Evolutionary conservation across 2,329 filamentous ascomycete genomes (phyloP), one percentile per base, ranked within the genome.

Genomic region (Aspergillus japonicus): DNA sequence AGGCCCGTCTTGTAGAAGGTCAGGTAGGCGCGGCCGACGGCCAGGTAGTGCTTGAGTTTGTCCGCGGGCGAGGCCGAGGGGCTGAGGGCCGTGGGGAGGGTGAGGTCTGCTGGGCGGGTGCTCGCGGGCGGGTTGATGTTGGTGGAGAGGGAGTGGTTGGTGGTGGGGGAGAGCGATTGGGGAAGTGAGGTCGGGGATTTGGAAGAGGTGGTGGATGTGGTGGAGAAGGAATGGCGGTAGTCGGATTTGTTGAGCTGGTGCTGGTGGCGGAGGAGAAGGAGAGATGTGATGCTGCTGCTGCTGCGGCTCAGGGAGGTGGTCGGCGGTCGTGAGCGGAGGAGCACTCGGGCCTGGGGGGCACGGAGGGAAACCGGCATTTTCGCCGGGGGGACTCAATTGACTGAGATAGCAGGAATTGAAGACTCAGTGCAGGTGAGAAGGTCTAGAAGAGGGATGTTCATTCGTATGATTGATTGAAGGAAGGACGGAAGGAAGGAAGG

Each of bases 1-100:
- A 96, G 77, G 19, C 93, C 94, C 1, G 86, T 83, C 77, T 95
- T 96, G 86, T 97, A 98, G 83, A 98, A 98, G 39, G 77, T 76
- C 10, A 89, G 75, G 76, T 96, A 96, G 54, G 89, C 86, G 73
- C 89, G 89, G 63, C 91, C 94, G 29, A 88, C 78, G 48, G 75
- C 75, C 51, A 76, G 53, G 63, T 69, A 69, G 61, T 73, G 71
- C 53, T 71, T 71, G 8, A 73, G 54, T 59, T 72, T 72, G 24
- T 64, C 66, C n/a, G 57, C 47, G 57, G 84, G 71, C 21, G 78
- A 70, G 29, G 83, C 73, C 7, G 75, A 69, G 21, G 81, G 70
- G 2, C 58, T n/a, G 19, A 80, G 73, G 56, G 85, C 82, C 5
- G 75, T 72, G 6, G 91, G 91, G 2, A 91, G 78, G 48, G 81